Conservation (phyloP, 2,329 filamentous ascomycete genomes). For the Madurella mycetomatis region DNA sequence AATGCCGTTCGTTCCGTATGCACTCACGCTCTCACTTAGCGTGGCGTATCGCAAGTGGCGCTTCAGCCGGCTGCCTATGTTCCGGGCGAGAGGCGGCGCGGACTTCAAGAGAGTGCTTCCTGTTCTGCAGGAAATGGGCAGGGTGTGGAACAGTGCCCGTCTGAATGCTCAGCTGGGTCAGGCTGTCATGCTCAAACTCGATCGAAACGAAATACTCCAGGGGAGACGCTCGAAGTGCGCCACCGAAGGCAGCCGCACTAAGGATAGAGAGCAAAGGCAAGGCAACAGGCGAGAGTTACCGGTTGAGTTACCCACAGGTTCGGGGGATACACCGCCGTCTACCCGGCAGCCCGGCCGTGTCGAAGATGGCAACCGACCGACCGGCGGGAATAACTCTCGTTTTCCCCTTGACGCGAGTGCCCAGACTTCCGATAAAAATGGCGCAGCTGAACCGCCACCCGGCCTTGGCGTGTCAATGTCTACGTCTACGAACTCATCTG, state of each 20-base stretch:
- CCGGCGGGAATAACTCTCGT: background rate
- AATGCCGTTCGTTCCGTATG: slow-evolving; percentile 58
- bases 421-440: background rate
- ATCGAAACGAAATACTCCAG: slow-evolving; percentile 34
- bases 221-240: slow-evolving; percentile 2
- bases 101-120: slow-evolving; percentile 53
- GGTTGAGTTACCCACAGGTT: no score
- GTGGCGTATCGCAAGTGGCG: slow-evolving; percentile 62
- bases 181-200: slow-evolving; percentile 51
- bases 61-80: slow-evolving; percentile 55
- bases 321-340: no score
- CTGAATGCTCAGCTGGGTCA: slow-evolving; percentile 53
- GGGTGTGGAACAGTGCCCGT: slow-evolving; percentile 54
- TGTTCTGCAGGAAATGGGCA: slow-evolving; percentile 48
- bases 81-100: slow-evolving; percentile 50
- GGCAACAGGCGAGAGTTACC: background rate
- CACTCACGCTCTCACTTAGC: slow-evolving; percentile 56
- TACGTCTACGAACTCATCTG: background rate
- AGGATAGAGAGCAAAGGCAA: background rate
- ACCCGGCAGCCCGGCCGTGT: background rate
- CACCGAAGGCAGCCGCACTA: background rate
- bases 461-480: background rate
- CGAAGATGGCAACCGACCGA: background rate
- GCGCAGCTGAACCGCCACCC: background rate
- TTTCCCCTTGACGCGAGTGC: background rate